phyloP scores from a whole-genome alignment of 2,329 filamentous ascomycete species.

The Penicillium psychrosexuale region DNA sequence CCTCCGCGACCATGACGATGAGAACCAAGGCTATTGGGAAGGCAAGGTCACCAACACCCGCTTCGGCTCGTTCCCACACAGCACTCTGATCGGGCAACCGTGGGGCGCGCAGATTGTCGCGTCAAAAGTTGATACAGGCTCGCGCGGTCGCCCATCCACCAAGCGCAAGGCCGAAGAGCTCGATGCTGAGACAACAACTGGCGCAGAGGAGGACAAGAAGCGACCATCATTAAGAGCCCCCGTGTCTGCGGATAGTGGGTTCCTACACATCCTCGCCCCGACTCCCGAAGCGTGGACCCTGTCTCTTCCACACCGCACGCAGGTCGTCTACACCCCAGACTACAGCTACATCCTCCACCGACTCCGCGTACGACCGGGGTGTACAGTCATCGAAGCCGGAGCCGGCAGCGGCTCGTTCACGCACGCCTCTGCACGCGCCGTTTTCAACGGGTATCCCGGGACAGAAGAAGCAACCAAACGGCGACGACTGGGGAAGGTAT shows the following conservation, averaged over 20 bases:
- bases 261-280: constrained; percentile 49
- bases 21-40: constrained; percentile 69
- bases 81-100: constrained; percentile 69
- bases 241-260: constrained; percentile 45
- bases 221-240: constrained; percentile 30
- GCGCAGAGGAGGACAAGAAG: constrained; percentile 24
- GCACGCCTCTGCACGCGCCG: constrained; percentile 49
- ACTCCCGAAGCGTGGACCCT: constrained; percentile 52
- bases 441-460: constrained; percentile 46
- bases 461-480: constrained; percentile 25
- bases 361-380: constrained; percentile 46
- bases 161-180: constrained; percentile 49
- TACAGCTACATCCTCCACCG: constrained; percentile 53
- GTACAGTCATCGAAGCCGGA: constrained; percentile 50
- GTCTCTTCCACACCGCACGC: constrained; percentile 51
- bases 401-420: constrained; percentile 53
- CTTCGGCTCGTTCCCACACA: constrained; percentile 86
- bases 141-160: constrained; percentile 64
- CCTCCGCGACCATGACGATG: constrained; percentile 59
- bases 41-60: constrained; percentile 83
- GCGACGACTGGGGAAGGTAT: constrained; percentile 44
- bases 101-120: constrained; percentile 93
- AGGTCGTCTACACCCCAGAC: constrained; percentile 54
- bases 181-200: constrained; percentile 32
- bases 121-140: constrained; percentile 85